A percentile compares a stretch with the other conserved stretches of the same genome.
These are phyloP conservation scores for Penicillium ochrochloron DNA, from an alignment of 495 filamentous ascomycete genomes.

Conservation along the genomic window DNA sequence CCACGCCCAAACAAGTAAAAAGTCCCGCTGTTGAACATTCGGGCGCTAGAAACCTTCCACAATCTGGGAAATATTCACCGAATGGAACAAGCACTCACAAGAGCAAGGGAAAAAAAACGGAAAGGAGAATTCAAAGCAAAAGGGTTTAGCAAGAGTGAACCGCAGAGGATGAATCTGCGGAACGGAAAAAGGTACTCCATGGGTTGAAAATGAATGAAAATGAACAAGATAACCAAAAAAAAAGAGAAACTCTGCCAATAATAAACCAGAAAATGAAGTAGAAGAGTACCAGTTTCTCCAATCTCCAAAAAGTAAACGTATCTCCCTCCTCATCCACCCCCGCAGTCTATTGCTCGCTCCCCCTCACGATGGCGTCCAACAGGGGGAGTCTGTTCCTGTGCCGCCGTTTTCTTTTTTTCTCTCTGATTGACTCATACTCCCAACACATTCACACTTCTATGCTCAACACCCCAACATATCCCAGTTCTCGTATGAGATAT, in stretches of 20 bases:
- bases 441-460: background rate
- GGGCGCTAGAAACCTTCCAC: background rate
- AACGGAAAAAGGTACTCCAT: background rate
- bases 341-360: background rate
- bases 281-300: background rate
- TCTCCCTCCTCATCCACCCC: background rate
- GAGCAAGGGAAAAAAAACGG: background rate
- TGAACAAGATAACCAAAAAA: background rate
- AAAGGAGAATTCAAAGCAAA: background rate
- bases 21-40: slow-evolving; percentile 11
- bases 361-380: background rate
- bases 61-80: background rate
- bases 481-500: background rate
- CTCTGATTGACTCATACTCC: background rate
- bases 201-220: background rate
- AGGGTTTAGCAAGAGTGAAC: background rate
- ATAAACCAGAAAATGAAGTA: background rate
- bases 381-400: background rate
- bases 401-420: background rate
- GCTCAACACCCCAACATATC: background rate
- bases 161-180: background rate
- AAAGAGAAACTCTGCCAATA: background rate
- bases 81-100: background rate
- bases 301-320: background rate
- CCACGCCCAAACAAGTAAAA: slow-evolving; percentile 26